Evolutionary conservation across 2,329 filamentous ascomycete species (phyloP).

Genomic region (Rosellinia necatrix): DNA sequence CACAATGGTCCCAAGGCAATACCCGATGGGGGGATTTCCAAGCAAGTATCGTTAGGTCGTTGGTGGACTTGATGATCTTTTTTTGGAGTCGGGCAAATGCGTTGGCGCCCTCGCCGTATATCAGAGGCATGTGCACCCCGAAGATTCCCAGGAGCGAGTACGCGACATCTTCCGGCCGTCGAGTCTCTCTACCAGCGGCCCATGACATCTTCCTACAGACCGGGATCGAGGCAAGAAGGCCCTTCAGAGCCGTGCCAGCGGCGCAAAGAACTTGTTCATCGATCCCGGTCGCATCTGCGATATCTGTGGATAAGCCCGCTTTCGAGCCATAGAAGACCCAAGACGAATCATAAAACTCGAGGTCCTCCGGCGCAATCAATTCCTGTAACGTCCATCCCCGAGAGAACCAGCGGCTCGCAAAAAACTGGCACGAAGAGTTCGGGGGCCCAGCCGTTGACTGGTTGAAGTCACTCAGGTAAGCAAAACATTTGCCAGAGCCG

Average conservation of each 20-base stretch:
- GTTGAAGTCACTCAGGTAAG: neutral
- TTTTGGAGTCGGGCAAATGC: constrained; percentile 5
- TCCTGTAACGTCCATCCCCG: neutral
- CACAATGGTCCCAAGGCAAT: too few relatives aligned
- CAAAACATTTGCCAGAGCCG: neutral
- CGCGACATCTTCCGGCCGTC: neutral
- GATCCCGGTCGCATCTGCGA: too few relatives aligned
- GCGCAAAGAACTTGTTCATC: too few relatives aligned
- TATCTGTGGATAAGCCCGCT: too few relatives aligned
- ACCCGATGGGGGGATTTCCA: too few relatives aligned
- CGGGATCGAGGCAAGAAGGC: neutral
- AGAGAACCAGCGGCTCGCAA: neutral
- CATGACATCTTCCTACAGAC: neutral
- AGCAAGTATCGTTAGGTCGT: neutral
- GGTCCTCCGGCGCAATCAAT: constrained; percentile 4
- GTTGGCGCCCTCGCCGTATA: neutral
- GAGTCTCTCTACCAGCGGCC: neutral
- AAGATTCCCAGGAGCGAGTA: constrained; percentile 5
- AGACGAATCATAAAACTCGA: too few relatives aligned
- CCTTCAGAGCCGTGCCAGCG: too few relatives aligned
- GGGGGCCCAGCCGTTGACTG: neutral
- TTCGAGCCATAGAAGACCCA: neutral
- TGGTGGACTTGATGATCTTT: neutral
- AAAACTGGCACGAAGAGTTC: too few relatives aligned
- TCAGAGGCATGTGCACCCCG: constrained; percentile 1